phyloP scores from a whole-genome alignment of 2,329 filamentous ascomycete genomes.

The Leptographium flavum region DNA sequence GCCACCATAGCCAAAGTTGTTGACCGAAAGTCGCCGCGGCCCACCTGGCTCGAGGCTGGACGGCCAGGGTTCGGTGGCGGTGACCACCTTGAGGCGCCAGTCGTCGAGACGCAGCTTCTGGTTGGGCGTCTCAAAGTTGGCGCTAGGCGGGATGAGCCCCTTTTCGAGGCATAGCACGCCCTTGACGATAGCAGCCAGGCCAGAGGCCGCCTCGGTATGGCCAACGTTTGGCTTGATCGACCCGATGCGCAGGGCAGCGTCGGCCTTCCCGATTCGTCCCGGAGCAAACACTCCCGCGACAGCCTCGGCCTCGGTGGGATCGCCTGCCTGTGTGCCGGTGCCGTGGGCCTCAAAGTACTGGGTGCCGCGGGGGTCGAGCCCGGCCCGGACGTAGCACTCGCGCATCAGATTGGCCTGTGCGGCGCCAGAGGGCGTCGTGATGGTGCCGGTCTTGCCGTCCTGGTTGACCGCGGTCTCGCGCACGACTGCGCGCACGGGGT shows the following conservation, averaged over 20 bases:
- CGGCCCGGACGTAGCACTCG: slow-evolving; percentile 17
- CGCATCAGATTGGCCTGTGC: slow-evolving; percentile 21
- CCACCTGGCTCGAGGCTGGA: not conserved
- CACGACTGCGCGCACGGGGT: slow-evolving; percentile 18
- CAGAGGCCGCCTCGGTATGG: slow-evolving; percentile 16
- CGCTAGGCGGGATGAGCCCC: slow-evolving; percentile 14
- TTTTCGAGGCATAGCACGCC: slow-evolving; percentile 13
- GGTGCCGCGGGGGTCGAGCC: slow-evolving; percentile 10
- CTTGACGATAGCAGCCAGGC: slow-evolving; percentile 17
- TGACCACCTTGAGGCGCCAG: slow-evolving; percentile 15
- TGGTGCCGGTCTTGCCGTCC: slow-evolving; percentile 24
- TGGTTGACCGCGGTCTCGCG: slow-evolving; percentile 19
- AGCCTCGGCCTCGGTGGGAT: slow-evolving; percentile 22
- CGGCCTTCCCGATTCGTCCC: not conserved
- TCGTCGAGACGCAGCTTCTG: slow-evolving; percentile 16
- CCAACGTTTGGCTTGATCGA: slow-evolving; percentile 17
- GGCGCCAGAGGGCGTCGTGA: slow-evolving; percentile 24
- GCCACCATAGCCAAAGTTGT: slow-evolving; percentile 18
- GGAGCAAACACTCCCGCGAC: slow-evolving; percentile 15
- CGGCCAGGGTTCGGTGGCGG: slow-evolving; percentile 14
- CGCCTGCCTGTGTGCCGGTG: slow-evolving; percentile 26
- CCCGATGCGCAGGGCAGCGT: slow-evolving; percentile 11
- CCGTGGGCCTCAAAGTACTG: slow-evolving; percentile 23
- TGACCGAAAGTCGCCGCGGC: slow-evolving; percentile 13
- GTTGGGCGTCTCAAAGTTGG: slow-evolving; percentile 13